Evolutionary conservation across 306 rosid genomes (phyloP).

Genomic region (Rubus parviflorus): DNA sequence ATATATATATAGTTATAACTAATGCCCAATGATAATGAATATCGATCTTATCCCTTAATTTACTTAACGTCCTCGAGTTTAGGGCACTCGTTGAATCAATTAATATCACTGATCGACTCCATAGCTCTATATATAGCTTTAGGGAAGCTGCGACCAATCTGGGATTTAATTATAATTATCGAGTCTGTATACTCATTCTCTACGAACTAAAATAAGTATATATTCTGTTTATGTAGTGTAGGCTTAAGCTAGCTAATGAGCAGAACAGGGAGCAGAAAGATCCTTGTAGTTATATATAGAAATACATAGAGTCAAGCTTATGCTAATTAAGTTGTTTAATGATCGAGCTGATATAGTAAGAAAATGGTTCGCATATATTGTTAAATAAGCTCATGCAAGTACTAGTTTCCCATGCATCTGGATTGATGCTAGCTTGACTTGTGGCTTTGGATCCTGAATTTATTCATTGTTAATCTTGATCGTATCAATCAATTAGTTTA

Average conservation of each 20-base stretch:
- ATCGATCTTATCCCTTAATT: neutral
- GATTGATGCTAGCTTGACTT: too few relatives aligned
- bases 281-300: neutral
- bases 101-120: neutral
- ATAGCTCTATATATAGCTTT: conserved; percentile 2
- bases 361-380: too few relatives aligned
- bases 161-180: neutral
- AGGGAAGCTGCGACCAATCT: neutral
- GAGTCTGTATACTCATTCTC: neutral
- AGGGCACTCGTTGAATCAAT: neutral
- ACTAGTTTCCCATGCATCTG: too few relatives aligned
- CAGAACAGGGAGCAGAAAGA: neutral
- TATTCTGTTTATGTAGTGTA: neutral
- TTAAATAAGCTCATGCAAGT: too few relatives aligned
- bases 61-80: neutral
- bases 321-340: too few relatives aligned
- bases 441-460: too few relatives aligned
- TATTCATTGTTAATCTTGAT: too few relatives aligned
- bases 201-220: neutral
- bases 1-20: too few relatives aligned
- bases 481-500: too few relatives aligned
- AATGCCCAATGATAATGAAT: neutral
- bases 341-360: too few relatives aligned
- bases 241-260: neutral
- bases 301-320: too few relatives aligned